Evolutionary conservation across 192 early-diverging fungal genomes (phyloP).

Genomic region (Coemansia sp.): DNA sequence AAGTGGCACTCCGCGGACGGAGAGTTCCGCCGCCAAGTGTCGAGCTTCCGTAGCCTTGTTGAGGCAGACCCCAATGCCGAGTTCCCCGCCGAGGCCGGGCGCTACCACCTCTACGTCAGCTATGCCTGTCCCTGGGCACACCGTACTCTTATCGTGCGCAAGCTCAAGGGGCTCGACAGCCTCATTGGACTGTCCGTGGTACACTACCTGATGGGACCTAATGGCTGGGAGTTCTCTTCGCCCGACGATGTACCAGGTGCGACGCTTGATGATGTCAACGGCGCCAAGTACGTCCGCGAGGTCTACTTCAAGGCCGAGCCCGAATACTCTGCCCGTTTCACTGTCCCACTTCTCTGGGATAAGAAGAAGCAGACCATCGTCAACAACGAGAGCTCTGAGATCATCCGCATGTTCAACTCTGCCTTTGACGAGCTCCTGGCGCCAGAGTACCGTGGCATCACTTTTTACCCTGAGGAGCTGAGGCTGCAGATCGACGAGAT

Average conservation of each 20-base stretch:
- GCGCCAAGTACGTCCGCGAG: conserved; percentile 77
- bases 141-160: conserved; percentile 81
- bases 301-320: conserved; percentile 91
- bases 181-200: conserved; percentile 87
- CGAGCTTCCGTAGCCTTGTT: conserved; percentile 69
- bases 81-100: conserved; percentile 73
- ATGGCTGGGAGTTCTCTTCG: conserved; percentile 81
- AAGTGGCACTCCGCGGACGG: conserved; percentile 75
- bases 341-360: conserved; percentile 97
- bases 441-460: conserved; percentile 63
- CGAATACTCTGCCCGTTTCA: conserved; percentile 73
- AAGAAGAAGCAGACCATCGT: conserved; percentile 90
- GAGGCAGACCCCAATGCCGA: conserved; percentile 56
- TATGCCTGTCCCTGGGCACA: conserved; percentile 81
- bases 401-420: conserved; percentile 93
- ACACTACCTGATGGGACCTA: conserved; percentile 73
- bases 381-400: conserved; percentile 96
- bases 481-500: conserved; percentile 76
- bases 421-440: conserved; percentile 78
- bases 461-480: conserved; percentile 82
- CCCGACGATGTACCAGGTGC: conserved; percentile 74
- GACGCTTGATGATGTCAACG: conserved; percentile 74
- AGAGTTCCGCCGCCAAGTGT: conserved; percentile 77
- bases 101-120: conserved; percentile 83
- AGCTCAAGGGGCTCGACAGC: conserved; percentile 87